Conservation (phyloP, 495 filamentous ascomycete genomes). For the Cryomyces antarcticus region DNA sequence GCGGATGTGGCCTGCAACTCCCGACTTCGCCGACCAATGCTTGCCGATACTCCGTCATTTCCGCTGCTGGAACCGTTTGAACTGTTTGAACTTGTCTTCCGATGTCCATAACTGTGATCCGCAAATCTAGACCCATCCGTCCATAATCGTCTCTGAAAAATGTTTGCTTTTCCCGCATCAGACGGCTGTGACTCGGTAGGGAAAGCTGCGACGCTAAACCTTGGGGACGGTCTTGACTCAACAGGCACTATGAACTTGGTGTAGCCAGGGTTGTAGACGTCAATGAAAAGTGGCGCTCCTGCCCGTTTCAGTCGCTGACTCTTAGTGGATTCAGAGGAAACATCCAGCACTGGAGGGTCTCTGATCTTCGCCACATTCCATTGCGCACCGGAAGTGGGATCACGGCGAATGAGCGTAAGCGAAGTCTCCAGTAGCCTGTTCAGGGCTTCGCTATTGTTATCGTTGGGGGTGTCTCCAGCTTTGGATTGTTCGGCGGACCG, state of each 20-base stretch:
- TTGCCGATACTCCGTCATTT: not conserved
- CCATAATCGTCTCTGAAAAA: constrained; percentile 16
- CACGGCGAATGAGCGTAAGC: constrained; percentile 78
- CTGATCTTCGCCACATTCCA: constrained; percentile 74
- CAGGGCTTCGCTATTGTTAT: too few species aligned
- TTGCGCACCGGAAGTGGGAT: constrained; percentile 57
- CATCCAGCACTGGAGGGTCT: constrained; percentile 21
- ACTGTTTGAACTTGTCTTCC: not conserved
- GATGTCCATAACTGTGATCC: constrained; percentile 4
- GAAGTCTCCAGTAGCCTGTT: constrained; percentile 12
- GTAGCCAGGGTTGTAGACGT: constrained; percentile 42
- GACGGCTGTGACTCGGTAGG: not conserved
- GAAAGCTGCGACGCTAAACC: not conserved
- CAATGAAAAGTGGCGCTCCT: constrained; percentile 30
- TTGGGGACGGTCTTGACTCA: constrained; percentile 2
- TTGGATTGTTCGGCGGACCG: too few species aligned
- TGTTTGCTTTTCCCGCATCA: constrained; percentile 2
- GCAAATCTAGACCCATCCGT: constrained; percentile 14
- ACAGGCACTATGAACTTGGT: constrained; percentile 26
- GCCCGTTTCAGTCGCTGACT: constrained; percentile 8
- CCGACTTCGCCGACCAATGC: not conserved
- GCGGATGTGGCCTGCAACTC: not conserved
- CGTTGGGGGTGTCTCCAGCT: too few species aligned
- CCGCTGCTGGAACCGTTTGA: not conserved
- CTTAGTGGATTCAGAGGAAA: constrained; percentile 9